Base-by-base conservation (phyloP, 192 early-diverging fungal species). In the Haplosporangium gracile region DNA sequence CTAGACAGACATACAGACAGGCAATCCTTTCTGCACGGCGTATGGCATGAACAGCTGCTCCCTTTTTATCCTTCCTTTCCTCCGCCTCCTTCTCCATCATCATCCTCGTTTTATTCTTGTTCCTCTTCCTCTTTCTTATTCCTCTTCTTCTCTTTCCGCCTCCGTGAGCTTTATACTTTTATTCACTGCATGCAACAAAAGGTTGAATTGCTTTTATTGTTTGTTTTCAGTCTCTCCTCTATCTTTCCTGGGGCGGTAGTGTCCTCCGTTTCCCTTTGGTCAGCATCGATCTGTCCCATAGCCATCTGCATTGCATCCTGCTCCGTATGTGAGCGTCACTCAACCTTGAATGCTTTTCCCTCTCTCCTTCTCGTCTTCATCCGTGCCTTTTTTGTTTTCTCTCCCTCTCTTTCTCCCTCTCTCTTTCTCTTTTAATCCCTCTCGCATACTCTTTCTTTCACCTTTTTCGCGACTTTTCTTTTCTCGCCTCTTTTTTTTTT, bases 211-310 rank as follows among this genome's bases (percentile, higher is more conserved):
- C n/a, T 26, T 60, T 60, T 5, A 24, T 8, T 55, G 8, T 26
- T 60, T 60, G n/a, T 65, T 65, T 29, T 15, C 26, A 11, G 13
- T 65, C 60, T 60, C n/a, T 13, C 60, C 29, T 65, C 60, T 11
- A 29, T 29, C 5, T 63, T 1, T 63, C 55, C 57, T 63, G 57
- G n/a, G 57, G 57, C 32, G 57, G 26, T 11, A 26, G 55, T 4
- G 20, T 53, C 55, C 24, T 10, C 9, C n/a, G 8, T 10, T 26
- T 65, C 45, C 29, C 13, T 74, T 47, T 49, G 38, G 29, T 49
- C 29, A 74, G 53, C 73, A 26, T 71, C 40, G 70, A 71, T 71
- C 40, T 70, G 69, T 70, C 69, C 70, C 70, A 39, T 42, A 42
- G 26, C 53, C 75, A 29, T 65, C 39, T 57, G 55, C 75, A 65